A percentile compares a stretch with the other conserved stretches of the same genome.
These are phyloP conservation scores for Ceratocystiopsis minuta DNA, from an alignment of 2,329 filamentous ascomycete species.

Conservation along the genomic window DNA sequence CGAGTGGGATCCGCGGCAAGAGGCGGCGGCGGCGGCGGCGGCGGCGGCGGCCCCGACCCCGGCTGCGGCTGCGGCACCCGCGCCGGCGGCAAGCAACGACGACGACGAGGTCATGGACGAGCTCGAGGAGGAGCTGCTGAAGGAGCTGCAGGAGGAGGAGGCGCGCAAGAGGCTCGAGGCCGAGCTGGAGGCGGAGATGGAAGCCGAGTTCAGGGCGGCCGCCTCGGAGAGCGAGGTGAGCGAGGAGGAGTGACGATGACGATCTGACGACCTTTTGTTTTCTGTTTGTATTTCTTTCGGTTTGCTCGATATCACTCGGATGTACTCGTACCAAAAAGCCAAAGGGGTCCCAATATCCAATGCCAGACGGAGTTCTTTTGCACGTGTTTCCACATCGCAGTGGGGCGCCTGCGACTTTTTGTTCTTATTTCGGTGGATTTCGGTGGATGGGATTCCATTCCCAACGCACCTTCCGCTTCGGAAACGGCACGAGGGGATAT, in stretches of 20 bases:
- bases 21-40: constrained; percentile 1
- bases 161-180: constrained; percentile 28
- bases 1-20: constrained; percentile 7
- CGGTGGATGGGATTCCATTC: too few species aligned
- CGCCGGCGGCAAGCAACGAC: constrained; percentile 2
- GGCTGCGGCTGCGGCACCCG: background rate
- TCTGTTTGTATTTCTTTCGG: background rate
- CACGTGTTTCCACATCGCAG: too few species aligned
- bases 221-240: constrained; percentile 52
- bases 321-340: too few species aligned
- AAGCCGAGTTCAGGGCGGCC: constrained; percentile 19
- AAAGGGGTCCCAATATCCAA: too few species aligned
- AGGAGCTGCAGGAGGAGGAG: constrained; percentile 15
- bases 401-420: too few species aligned
- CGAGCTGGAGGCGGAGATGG: constrained; percentile 27
- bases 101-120: constrained; percentile 13
- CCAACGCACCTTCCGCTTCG: too few species aligned
- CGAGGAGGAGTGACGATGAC: constrained; percentile 36
- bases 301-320: background rate
- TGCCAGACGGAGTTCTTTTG: background rate
- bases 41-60: background rate
- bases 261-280: background rate
- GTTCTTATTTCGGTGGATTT: too few species aligned
- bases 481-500: too few species aligned
- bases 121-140: constrained; percentile 5